Base-by-base conservation (phyloP, 2,329 filamentous ascomycete species). In the Beauveria medogensis region DNA sequence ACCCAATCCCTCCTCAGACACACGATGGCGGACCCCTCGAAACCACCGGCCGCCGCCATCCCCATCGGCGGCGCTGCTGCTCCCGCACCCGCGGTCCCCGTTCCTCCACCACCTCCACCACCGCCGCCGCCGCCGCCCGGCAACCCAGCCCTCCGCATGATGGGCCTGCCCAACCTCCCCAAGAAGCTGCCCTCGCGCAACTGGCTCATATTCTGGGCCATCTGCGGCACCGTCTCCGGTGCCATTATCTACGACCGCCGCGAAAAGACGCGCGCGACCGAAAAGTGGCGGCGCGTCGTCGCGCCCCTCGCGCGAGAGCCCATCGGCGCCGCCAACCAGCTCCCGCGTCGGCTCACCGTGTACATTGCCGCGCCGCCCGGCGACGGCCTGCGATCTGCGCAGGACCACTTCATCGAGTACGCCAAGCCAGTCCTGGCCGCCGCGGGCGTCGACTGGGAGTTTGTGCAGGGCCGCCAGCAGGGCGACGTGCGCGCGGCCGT, bases 321-420 rank as follows among this genome's bases (percentile, higher is more conserved):
- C 52, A 75, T 97, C n/a, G 75, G 83, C 24, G 70, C 76, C 64
- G 77, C 89, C 37, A 87, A 84, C 67, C 82, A 87, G 67, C 84
- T 96, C 72, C 90, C 91, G 52, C 86, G 94, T 63, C 91, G 88
- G 70, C 79, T 99, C 65, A 94, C 92, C 43, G 83, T 99, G 61
- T 94, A 91, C 73, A 80, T 99, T 59, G 86, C 90, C 64, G 88
- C 89, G 4, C 92, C 94, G 6, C 94, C 94, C 0, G 91, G 88
- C 14, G 93, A 97, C 74, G 88, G 91, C 5, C 77, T 97, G 59
- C 84, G 92, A 61, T 76, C 84, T 47, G 90, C 92, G n/a, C 89
- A 96, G 68, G 92, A 97, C 67, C 92, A 97, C 75, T 99, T 96
- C 74, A 88, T 92, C 69, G 91, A 96, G 72, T 99, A 97, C 71